A percentile compares a stretch with the other conserved stretches of the same genome.
phyloP scores from a whole-genome alignment of 345 rosid species.

The Brassica juncea region DNA sequence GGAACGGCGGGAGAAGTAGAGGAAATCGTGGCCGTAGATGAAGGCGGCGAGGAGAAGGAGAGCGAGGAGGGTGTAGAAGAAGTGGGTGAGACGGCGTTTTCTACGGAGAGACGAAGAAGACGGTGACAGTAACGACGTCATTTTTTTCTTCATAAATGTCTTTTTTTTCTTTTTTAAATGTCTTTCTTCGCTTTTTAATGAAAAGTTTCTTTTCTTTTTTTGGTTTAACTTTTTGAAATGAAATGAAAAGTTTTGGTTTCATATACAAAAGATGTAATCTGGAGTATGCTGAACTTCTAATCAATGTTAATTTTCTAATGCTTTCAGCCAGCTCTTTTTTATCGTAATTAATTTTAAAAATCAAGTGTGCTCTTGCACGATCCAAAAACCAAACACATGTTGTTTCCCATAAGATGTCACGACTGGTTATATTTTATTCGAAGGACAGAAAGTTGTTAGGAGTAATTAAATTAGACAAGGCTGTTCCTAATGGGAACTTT shows the following conservation, averaged over 20 bases:
- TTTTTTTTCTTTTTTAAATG: background rate
- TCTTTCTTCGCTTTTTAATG: background rate
- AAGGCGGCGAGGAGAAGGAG: slow-evolving; percentile 62
- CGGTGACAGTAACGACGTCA: slow-evolving; percentile 31
- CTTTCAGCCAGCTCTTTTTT: background rate
- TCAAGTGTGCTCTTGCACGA: slow-evolving; percentile 22
- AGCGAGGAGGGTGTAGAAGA: slow-evolving; percentile 58
- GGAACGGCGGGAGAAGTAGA: slow-evolving; percentile 52
- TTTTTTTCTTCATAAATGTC: background rate
- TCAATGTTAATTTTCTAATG: background rate
- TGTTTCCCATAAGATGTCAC: slow-evolving; percentile 20
- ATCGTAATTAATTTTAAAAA: no score
- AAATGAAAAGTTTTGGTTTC: background rate
- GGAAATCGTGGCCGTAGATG: slow-evolving; percentile 71
- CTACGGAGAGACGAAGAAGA: slow-evolving; percentile 32
- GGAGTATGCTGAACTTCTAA: background rate
- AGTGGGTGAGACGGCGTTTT: slow-evolving; percentile 66
- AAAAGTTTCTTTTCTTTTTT: background rate
- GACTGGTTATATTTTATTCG: slow-evolving; percentile 20
- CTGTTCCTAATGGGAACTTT: background rate
- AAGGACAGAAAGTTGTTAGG: background rate
- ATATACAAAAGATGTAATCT: slow-evolving; percentile 6
- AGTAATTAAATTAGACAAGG: background rate
- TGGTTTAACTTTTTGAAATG: background rate
- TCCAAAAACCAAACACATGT: slow-evolving; percentile 11